Conservation (phyloP, 345 rosid species). For the Trapa bicornis region DNA sequence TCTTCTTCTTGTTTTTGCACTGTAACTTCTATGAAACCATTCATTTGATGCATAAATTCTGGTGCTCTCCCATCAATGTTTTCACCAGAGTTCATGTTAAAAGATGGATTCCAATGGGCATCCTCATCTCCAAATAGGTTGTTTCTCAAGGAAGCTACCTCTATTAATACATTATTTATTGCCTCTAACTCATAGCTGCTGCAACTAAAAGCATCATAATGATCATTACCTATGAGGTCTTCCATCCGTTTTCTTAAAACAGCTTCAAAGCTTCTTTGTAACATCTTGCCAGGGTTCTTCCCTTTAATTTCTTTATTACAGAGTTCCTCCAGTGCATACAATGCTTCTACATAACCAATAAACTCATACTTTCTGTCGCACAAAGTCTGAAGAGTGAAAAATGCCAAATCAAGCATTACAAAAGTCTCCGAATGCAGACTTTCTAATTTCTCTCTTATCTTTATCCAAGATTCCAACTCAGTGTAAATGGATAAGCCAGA, state of each 20-base stretch:
- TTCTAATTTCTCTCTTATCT: slow-evolving; percentile 48
- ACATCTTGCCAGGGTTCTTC: slow-evolving; percentile 42
- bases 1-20: slow-evolving; percentile 79
- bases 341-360: slow-evolving; percentile 67
- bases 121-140: slow-evolving; percentile 68
- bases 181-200: slow-evolving; percentile 63
- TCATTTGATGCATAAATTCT: slow-evolving; percentile 57
- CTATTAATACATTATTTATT: slow-evolving; percentile 61
- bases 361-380: slow-evolving; percentile 73
- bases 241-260: slow-evolving; percentile 61
- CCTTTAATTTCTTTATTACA: slow-evolving; percentile 73
- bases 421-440: slow-evolving; percentile 63
- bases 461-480: slow-evolving; percentile 58
- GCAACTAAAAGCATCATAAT: slow-evolving; percentile 29
- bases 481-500: slow-evolving; percentile 44
- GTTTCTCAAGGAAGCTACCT: slow-evolving; percentile 55
- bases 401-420: slow-evolving; percentile 68
- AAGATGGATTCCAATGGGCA: not conserved
- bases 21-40: slow-evolving; percentile 65
- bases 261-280: slow-evolving; percentile 44
- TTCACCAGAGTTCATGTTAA: too few relatives aligned
- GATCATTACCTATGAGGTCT: slow-evolving; percentile 44
- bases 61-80: slow-evolving; percentile 36
- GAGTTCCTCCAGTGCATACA: slow-evolving; percentile 73
- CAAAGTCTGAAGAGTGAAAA: slow-evolving; percentile 55